Percentiles rank a stretch among this genome's conserved stretches.
Evolutionary conservation across 78 protist genomes (phyloP).

Genomic region (Dictyostelium intermedium): DNA sequence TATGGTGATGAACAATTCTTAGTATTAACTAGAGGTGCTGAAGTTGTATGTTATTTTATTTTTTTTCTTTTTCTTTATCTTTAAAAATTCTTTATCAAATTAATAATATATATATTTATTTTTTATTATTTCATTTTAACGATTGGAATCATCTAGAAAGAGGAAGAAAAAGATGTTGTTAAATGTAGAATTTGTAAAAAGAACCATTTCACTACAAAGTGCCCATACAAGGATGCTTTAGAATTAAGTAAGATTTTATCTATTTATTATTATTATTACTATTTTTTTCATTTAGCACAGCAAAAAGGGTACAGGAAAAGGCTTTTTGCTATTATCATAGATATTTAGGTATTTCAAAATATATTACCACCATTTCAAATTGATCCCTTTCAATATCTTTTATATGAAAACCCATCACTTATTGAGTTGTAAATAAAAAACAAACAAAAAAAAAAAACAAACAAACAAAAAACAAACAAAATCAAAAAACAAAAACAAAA

Average conservation of each 20-base stretch:
- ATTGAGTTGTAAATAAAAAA: no score
- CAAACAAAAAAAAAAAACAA: no score
- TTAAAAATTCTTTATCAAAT: neutral
- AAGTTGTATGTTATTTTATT: neutral
- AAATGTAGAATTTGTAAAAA: conserved; percentile 69
- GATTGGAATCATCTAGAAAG: neutral
- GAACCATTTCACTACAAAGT: conserved; percentile 67
- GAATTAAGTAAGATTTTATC: conserved; percentile 27
- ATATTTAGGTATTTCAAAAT: no score
- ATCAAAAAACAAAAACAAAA: no score
- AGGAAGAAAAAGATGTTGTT: conserved; percentile 60
- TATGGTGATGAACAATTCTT: conserved; percentile 75
- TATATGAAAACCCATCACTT: no score
- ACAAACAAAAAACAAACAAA: no score
- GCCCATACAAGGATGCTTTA: conserved; percentile 72
- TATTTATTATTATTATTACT: no score
- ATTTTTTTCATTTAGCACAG: neutral
- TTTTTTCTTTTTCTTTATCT: no score
- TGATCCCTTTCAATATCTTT: no score
- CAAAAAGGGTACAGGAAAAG: neutral
- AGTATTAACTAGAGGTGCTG: conserved; percentile 38
- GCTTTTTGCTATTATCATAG: neutral
- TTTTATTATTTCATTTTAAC: neutral
- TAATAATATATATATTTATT: neutral
- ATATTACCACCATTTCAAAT: no score